Conservation (phyloP, 257 asterid genomes). For the Handroanthus guayacan region DNA sequence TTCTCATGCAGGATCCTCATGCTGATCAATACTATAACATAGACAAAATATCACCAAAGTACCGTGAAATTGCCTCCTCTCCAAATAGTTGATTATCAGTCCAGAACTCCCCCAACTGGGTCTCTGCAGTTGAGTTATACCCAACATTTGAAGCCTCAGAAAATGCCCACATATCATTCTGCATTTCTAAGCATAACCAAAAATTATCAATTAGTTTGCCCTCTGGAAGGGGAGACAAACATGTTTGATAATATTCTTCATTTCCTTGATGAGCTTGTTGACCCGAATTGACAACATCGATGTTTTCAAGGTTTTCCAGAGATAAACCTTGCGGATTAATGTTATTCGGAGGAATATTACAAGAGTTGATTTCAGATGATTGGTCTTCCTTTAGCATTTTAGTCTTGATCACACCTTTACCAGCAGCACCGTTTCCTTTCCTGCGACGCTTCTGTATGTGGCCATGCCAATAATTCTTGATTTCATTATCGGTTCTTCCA, state of each 20-base stretch:
- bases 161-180: background rate
- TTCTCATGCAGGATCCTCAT: too few species aligned
- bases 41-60: too few species aligned
- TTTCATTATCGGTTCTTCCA: constrained; percentile 60
- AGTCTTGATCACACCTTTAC: background rate
- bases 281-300: background rate
- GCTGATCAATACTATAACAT: too few species aligned
- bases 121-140: too few species aligned
- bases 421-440: background rate
- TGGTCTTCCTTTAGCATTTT: background rate
- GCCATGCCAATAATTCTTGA: constrained; percentile 62
- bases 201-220: background rate
- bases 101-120: too few species aligned
- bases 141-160: too few species aligned
- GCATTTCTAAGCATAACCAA: constrained; percentile 4
- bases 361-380: background rate
- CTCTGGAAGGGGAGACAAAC: background rate
- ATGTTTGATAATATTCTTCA: background rate
- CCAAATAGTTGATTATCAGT: too few species aligned
- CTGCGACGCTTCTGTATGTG: constrained; percentile 43
- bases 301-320: background rate
- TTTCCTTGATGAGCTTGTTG: background rate
- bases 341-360: background rate
- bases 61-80: too few species aligned
- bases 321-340: background rate